Evolutionary conservation across 2,329 filamentous ascomycete species (phyloP).

Genomic region (Talaromyces sp.): DNA sequence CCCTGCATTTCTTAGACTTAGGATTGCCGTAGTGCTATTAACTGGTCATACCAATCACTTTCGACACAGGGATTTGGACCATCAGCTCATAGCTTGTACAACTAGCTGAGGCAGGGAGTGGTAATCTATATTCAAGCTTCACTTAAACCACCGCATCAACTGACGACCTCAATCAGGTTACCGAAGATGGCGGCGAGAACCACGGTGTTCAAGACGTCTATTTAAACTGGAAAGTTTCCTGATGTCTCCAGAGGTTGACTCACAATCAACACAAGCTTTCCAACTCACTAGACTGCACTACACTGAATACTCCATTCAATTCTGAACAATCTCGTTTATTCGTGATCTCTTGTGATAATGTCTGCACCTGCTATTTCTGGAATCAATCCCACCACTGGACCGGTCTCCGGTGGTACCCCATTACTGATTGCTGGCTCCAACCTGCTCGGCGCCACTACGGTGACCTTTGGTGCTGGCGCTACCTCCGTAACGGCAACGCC

Average conservation of each 20-base stretch:
- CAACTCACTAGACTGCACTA: background rate
- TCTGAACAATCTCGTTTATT: background rate
- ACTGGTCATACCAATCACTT: too few species aligned
- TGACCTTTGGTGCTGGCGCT: background rate
- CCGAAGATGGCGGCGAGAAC: background rate
- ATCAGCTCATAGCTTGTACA: too few species aligned
- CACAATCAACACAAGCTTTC: background rate
- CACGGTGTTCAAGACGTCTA: background rate
- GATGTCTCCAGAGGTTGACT: background rate
- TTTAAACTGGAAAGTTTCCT: slow-evolving; percentile 3
- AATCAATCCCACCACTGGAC: slow-evolving; percentile 8
- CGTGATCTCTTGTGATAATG: background rate
- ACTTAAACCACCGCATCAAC: background rate
- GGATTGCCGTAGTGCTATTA: too few species aligned
- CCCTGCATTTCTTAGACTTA: background rate
- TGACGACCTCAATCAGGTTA: background rate
- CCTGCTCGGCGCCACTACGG: background rate
- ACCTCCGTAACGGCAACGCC: background rate
- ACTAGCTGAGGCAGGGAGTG: too few species aligned
- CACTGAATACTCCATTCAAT: background rate
- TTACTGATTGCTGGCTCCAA: slow-evolving; percentile 9
- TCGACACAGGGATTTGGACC: too few species aligned
- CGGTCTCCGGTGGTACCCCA: background rate
- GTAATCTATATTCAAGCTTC: too few species aligned
- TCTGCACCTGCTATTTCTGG: background rate